Conservation (phyloP, 2,329 filamentous ascomycete genomes). For the Pseudopithomyces chartarum region DNA sequence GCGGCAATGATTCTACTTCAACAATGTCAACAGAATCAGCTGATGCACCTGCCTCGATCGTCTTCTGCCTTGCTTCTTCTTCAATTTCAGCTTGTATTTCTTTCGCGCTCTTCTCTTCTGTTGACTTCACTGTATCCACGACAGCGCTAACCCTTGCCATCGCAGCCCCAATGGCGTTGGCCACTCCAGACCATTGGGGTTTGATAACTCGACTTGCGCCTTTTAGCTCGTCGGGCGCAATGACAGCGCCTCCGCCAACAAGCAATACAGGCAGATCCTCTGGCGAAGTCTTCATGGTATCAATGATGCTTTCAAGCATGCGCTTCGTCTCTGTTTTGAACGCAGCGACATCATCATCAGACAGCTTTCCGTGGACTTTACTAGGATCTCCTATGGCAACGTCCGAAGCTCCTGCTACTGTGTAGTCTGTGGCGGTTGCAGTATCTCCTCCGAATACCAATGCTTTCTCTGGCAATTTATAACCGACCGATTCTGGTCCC, state of each 20-base stretch:
- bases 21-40: slow-evolving; percentile 38
- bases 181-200: slow-evolving; percentile 62
- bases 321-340: slow-evolving; percentile 52
- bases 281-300: slow-evolving; percentile 67
- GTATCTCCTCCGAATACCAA: slow-evolving; percentile 62
- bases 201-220: slow-evolving; percentile 63
- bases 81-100: slow-evolving; percentile 44
- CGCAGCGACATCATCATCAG: slow-evolving; percentile 43
- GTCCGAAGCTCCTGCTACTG: slow-evolving; percentile 44
- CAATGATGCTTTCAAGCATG: slow-evolving; percentile 62
- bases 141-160: slow-evolving; percentile 61
- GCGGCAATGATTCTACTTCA: slow-evolving; percentile 55
- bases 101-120: slow-evolving; percentile 39
- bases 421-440: slow-evolving; percentile 64
- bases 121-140: slow-evolving; percentile 49
- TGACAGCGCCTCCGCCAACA: slow-evolving; percentile 66
- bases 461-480: slow-evolving; percentile 60
- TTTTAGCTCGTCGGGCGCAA: slow-evolving; percentile 60
- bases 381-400: slow-evolving; percentile 51
- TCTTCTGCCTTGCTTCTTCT: slow-evolving; percentile 45
- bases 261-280: slow-evolving; percentile 64
- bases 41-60: slow-evolving; percentile 45
- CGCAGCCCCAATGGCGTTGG: slow-evolving; percentile 69
- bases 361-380: slow-evolving; percentile 41
- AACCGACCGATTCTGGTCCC: slow-evolving; percentile 67